These are phyloP conservation scores for Wallacemonas sp. DNA, from an alignment of 208 protist species.

Conservation along the genomic window DNA sequence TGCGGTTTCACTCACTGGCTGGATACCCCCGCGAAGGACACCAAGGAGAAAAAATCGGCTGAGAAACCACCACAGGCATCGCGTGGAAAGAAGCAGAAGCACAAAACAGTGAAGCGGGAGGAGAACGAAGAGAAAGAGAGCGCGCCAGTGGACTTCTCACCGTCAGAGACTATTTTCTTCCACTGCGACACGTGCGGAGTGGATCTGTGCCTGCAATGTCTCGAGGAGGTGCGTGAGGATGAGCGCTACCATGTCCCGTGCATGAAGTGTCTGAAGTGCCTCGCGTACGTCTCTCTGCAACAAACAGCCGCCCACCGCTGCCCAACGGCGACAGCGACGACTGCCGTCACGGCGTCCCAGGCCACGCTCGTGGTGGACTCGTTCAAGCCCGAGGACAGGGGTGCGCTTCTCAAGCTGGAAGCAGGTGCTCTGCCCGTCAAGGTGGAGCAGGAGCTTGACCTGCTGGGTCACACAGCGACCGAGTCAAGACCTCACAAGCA, in stretches of 20 bases:
- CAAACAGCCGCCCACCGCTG: conserved; percentile 22
- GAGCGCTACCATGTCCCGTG: conserved; percentile 80
- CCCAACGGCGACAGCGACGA: not conserved
- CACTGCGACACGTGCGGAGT: conserved; percentile 65
- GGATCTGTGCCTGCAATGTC: conserved; percentile 68
- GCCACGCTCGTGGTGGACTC: not conserved
- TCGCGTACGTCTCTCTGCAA: conserved; percentile 28
- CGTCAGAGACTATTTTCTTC: conserved; percentile 32
- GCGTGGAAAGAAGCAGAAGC: not conserved
- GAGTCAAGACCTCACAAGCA: too few species aligned
- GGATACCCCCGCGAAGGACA: not conserved
- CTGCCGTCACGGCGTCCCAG: not conserved
- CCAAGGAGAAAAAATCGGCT: not conserved
- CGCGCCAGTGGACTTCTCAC: not conserved
- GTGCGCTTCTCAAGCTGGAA: not conserved
- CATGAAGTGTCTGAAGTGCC: conserved; percentile 66
- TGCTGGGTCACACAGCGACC: too few species aligned
- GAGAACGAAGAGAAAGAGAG: not conserved
- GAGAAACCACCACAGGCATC: too few species aligned
- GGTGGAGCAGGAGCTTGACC: conserved; percentile 1
- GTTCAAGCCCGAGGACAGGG: conserved; percentile 1
- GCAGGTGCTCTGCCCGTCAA: not conserved
- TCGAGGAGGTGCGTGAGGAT: conserved; percentile 44
- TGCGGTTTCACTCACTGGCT: conserved; percentile 78
- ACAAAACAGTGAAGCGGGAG: not conserved